Conservation (phyloP, 306 rosid species). For the Sophora flavescens region DNA sequence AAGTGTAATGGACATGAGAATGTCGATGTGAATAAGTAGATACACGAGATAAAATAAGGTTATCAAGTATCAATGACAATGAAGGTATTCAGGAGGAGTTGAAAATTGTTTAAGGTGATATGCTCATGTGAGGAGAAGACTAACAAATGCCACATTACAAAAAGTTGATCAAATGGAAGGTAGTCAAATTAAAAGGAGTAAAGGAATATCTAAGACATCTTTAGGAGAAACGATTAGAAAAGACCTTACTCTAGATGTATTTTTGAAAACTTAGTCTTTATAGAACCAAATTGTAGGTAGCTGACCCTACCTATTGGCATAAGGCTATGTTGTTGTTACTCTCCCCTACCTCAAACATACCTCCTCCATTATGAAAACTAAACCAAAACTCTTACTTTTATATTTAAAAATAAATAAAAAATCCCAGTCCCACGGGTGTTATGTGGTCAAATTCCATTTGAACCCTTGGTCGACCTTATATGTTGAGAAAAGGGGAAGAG, state of each 20-base stretch:
- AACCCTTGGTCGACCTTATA: not conserved
- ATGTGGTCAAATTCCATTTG: not conserved
- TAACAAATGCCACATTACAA: not conserved
- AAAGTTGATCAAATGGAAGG: not conserved
- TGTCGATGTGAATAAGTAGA: slow-evolving; percentile 5
- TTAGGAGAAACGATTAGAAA: not conserved
- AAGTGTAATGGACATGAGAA: slow-evolving; percentile 11
- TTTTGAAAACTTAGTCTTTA: slow-evolving; percentile 13
- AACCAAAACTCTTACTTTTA: not conserved
- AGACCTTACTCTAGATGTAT: not conserved
- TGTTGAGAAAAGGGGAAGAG: not conserved
- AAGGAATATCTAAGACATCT: not conserved
- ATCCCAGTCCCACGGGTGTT: not conserved
- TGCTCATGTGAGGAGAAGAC: not conserved
- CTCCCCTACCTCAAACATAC: not conserved
- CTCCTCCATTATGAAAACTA: slow-evolving; percentile 1
- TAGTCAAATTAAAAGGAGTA: not conserved
- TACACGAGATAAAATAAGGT: slow-evolving; percentile 2
- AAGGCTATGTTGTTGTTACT: not conserved
- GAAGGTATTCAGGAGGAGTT: not conserved
- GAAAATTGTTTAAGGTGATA: slow-evolving; percentile 15
- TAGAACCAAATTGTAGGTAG: slow-evolving; percentile 1
- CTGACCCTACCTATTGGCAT: not conserved
- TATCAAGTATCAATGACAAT: not conserved
- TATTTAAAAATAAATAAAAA: not conserved